Evolutionary conservation across 257 asterid species (phyloP).

Genomic region (Schizonepeta tenuifolia): DNA sequence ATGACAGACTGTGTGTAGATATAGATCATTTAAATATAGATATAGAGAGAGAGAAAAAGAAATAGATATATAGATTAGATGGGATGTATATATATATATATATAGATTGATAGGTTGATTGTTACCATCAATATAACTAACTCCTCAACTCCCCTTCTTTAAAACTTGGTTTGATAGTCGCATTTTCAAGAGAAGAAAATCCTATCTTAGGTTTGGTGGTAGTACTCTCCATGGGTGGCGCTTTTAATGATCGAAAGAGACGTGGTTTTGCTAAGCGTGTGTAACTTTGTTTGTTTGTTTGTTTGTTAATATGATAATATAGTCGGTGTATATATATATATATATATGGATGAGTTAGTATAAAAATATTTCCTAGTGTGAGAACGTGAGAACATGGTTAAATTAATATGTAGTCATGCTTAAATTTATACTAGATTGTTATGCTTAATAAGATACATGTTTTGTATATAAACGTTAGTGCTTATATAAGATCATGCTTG

Average conservation of each 20-base stretch:
- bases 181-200: slow-evolving; percentile 29
- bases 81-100: background rate
- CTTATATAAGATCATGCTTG: too few species aligned
- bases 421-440: too few species aligned
- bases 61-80: background rate
- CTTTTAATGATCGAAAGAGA: slow-evolving; percentile 32
- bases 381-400: too few species aligned
- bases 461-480: too few species aligned
- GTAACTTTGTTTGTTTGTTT: background rate
- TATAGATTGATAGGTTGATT: slow-evolving; percentile 30
- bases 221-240: slow-evolving; percentile 33
- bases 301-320: too few species aligned
- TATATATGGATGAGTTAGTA: too few species aligned
- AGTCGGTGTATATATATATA: too few species aligned
- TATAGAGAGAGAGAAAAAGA: background rate
- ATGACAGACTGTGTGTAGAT: slow-evolving; percentile 47
- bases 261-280: background rate
- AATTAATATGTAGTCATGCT: too few species aligned
- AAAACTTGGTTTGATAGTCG: background rate
- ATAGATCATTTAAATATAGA: background rate
- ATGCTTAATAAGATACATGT: too few species aligned
- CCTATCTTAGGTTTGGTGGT: slow-evolving; percentile 44
- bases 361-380: too few species aligned
- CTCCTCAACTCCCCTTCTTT: slow-evolving; percentile 10
- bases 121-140: slow-evolving; percentile 41